These are phyloP conservation scores for Hymenoscyphus infarciens DNA, from an alignment of 2,329 filamentous ascomycete genomes.

Conservation along the genomic window DNA sequence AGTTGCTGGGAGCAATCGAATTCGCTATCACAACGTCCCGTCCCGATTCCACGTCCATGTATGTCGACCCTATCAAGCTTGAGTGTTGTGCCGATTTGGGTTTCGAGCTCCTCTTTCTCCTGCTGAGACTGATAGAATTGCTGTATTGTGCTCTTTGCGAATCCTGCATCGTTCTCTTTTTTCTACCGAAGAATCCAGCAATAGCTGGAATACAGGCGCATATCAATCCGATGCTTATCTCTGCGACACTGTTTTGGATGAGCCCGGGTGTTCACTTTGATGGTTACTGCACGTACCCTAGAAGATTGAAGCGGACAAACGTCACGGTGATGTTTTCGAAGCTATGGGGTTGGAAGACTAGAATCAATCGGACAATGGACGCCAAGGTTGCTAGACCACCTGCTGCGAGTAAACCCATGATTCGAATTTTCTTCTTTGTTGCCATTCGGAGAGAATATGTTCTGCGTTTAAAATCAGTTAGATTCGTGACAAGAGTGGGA, in stretches of 20 bases:
- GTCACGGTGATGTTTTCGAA: conserved; percentile 14
- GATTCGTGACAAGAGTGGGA: not conserved
- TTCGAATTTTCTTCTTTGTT: conserved; percentile 30
- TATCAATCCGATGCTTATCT: conserved; percentile 30
- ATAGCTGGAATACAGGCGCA: conserved; percentile 33
- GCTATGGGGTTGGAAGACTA: conserved; percentile 16
- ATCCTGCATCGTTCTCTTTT: not conserved
- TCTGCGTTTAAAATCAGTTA: not conserved
- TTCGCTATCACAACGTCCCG: not conserved
- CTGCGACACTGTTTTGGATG: conserved; percentile 18
- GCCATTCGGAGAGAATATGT: conserved; percentile 33
- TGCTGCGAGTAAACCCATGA: conserved; percentile 11
- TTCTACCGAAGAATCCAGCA: conserved; percentile 21
- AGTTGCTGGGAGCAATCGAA: not conserved
- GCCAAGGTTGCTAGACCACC: conserved; percentile 11
- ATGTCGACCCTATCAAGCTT: not conserved
- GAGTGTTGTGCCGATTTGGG: not conserved
- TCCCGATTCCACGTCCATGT: not conserved
- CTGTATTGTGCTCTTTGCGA: not conserved
- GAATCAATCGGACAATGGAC: conserved; percentile 12
- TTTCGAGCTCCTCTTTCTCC: not conserved
- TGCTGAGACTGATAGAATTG: not conserved
- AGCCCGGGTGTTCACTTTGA: not conserved
- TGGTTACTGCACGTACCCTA: conserved; percentile 27
- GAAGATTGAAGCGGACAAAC: conserved; percentile 17